Evolutionary conservation across 768 basidiomycete genomes (phyloP).

Genomic region (Coprinopsis cinerea): DNA sequence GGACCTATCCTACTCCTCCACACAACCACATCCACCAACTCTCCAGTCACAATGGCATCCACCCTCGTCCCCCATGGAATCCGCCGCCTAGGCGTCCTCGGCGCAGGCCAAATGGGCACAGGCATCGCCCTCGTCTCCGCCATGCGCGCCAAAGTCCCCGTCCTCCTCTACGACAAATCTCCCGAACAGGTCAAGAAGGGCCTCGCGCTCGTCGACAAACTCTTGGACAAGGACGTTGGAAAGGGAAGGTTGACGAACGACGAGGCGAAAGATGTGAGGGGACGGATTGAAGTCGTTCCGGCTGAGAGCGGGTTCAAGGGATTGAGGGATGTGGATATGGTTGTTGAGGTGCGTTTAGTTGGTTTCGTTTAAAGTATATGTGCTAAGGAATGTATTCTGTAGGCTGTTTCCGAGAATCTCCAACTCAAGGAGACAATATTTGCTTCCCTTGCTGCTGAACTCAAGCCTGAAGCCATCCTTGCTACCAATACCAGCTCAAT

Average conservation of each 20-base stretch:
- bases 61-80: conserved; percentile 60
- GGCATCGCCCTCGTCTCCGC: conserved; percentile 89
- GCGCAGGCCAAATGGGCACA: conserved; percentile 86
- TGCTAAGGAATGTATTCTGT: neutral
- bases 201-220: conserved; percentile 67
- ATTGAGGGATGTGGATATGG: conserved; percentile 81
- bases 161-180: conserved; percentile 81
- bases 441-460: conserved; percentile 54
- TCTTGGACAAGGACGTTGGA: conserved; percentile 82
- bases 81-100: conserved; percentile 69
- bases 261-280: conserved; percentile 69
- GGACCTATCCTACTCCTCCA: neutral
- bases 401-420: conserved; percentile 88
- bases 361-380: neutral
- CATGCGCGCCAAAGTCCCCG: conserved; percentile 78
- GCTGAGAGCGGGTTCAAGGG: conserved; percentile 42
- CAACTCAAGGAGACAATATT: conserved; percentile 78
- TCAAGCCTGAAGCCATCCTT: conserved; percentile 72
- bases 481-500: conserved; percentile 94
- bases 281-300: conserved; percentile 57
- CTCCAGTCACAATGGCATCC: conserved; percentile 28
- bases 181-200: conserved; percentile 68
- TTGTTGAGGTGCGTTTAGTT: conserved; percentile 62
- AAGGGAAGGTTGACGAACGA: conserved; percentile 71
- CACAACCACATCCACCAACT: neutral